A percentile compares a stretch with the other conserved stretches of the same genome.
Conservation (phyloP, 768 basidiomycete species). For the Leccinum uliginosum region DNA sequence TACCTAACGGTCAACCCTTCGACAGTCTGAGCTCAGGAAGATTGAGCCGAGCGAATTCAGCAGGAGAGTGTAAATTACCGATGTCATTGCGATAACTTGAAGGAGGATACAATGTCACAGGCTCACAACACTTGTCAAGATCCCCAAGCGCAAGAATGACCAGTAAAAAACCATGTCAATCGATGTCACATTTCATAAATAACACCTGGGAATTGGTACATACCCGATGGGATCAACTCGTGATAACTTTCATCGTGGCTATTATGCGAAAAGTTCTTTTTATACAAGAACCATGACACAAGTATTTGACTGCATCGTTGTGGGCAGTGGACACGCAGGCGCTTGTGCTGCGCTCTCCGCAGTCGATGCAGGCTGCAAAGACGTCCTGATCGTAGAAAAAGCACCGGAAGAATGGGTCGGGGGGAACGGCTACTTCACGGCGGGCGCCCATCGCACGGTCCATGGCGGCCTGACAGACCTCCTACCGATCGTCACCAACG, state of each 20-base stretch:
- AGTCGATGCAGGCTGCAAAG: conserved; percentile 51
- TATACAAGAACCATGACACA: conserved; percentile 8
- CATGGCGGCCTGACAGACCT: conserved; percentile 60
- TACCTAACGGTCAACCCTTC: conserved; percentile 71
- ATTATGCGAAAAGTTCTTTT: background rate
- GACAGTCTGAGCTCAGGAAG: conserved; percentile 25
- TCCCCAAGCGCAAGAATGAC: too few species aligned
- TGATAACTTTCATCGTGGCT: too few species aligned
- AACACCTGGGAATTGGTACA: too few species aligned
- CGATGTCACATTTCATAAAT: too few species aligned
- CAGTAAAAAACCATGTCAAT: too few species aligned
- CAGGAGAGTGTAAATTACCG: background rate
- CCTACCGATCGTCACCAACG: conserved; percentile 49
- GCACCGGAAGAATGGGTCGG: conserved; percentile 61
- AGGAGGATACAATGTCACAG: too few species aligned
- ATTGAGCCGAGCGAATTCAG: background rate
- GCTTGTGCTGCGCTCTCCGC: conserved; percentile 62
- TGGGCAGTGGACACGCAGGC: conserved; percentile 67
- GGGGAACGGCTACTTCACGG: conserved; percentile 71
- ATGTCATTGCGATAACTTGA: too few species aligned
- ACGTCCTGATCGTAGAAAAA: conserved; percentile 64
- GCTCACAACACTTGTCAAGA: too few species aligned
- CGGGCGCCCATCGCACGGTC: conserved; percentile 61
- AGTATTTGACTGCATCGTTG: conserved; percentile 52
- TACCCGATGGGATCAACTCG: too few species aligned